Conservation (phyloP, 2,329 filamentous ascomycete species). For the Venturia oleaginea region DNA sequence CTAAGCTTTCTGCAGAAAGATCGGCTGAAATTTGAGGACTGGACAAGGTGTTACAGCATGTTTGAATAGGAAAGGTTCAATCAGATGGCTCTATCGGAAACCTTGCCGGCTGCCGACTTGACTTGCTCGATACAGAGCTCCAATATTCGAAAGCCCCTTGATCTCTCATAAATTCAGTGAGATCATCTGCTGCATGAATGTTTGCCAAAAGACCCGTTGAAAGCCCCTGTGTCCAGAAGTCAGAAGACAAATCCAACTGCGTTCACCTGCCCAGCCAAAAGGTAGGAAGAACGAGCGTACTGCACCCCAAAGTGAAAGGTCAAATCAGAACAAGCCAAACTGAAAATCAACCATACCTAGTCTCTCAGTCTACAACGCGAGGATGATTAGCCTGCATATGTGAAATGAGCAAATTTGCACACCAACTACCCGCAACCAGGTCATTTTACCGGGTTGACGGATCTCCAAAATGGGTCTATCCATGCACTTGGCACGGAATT, state of each 20-base stretch:
- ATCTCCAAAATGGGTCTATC: background rate
- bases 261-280: background rate
- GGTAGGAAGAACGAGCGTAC: background rate
- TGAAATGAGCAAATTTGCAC: conserved; percentile 5
- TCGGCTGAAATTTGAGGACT: background rate
- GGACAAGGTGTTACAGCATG: background rate
- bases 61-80: background rate
- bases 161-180: background rate
- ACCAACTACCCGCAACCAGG: background rate
- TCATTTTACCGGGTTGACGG: background rate
- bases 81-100: background rate
- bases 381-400: background rate
- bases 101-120: background rate
- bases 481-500: background rate
- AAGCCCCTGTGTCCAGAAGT: background rate
- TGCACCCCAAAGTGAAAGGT: background rate
- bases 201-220: background rate
- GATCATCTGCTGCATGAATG: background rate
- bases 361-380: background rate
- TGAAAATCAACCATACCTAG: background rate
- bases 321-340: background rate
- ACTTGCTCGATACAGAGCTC: background rate
- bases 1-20: background rate
- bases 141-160: background rate
- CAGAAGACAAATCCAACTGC: background rate